These are phyloP conservation scores for Russula sp. DNA, from an alignment of 768 basidiomycete species.

Conservation along the genomic window DNA sequence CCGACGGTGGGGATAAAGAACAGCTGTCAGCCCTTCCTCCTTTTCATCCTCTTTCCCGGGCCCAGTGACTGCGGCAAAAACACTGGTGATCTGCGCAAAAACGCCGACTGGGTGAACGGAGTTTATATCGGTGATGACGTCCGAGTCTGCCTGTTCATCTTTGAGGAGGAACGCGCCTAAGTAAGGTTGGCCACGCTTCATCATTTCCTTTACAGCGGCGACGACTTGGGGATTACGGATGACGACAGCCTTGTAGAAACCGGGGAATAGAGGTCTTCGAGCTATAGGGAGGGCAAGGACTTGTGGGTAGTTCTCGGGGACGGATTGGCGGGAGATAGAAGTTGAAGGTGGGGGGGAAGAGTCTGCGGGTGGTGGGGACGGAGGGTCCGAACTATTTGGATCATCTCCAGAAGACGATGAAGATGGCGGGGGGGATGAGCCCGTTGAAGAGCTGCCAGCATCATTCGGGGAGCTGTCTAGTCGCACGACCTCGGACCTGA, in stretches of 20 bases:
- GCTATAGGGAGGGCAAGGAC: conserved; percentile 94
- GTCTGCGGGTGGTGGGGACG: conserved; percentile 33
- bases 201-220: conserved; percentile 91
- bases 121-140: conserved; percentile 82
- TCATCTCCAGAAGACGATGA: conserved; percentile 35
- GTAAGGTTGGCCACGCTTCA: conserved; percentile 94
- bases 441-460: conserved; percentile 25
- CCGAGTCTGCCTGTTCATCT: conserved; percentile 87
- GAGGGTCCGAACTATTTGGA: conserved; percentile 35
- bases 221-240: conserved; percentile 87
- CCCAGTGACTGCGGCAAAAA: conserved; percentile 57
- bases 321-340: conserved; percentile 75
- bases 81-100: conserved; percentile 94
- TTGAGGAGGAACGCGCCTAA: conserved; percentile 95
- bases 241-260: conserved; percentile 97
- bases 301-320: conserved; percentile 89
- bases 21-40: conserved; percentile 90
- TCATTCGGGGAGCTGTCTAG: conserved; percentile 11
- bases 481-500: conserved; percentile 4
- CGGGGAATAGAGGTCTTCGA: conserved; percentile 90
- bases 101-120: conserved; percentile 91
- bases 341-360: conserved; percentile 34
- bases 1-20: conserved; percentile 87
- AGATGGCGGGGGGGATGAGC: conserved; percentile 33
- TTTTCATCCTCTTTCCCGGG: conserved; percentile 63